Evolutionary conservation across 2,329 filamentous ascomycete genomes (phyloP).

Genomic region (Emmonsiellopsis sp.): DNA sequence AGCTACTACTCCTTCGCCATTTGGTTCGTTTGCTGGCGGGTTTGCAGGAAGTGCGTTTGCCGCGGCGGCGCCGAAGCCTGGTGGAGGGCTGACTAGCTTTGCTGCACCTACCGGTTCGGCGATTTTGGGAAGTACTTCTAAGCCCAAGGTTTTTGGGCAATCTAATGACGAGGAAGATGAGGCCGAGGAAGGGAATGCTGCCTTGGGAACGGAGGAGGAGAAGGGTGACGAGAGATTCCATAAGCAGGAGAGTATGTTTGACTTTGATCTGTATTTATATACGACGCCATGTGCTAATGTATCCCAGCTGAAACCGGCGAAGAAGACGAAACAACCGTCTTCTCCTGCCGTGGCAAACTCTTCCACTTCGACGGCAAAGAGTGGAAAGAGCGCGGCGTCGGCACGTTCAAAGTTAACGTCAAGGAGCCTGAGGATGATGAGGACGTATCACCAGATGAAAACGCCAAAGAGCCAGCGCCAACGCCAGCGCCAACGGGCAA

Average conservation of each 20-base stretch:
- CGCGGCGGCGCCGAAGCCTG: conserved; percentile 31
- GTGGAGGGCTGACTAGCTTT: conserved; percentile 54
- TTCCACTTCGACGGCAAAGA: conserved; percentile 65
- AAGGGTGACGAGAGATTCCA: conserved; percentile 41
- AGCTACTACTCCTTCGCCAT: conserved; percentile 23
- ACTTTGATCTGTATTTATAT: not conserved
- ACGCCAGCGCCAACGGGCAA: conserved; percentile 7
- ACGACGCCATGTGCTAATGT: conserved; percentile 13
- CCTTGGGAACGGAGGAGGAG: conserved; percentile 39
- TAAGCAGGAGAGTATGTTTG: conserved; percentile 55
- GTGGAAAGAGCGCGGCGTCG: conserved; percentile 85
- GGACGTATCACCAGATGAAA: conserved; percentile 36
- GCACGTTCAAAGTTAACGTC: conserved; percentile 76
- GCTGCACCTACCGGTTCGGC: conserved; percentile 49
- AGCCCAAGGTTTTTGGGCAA: conserved; percentile 62
- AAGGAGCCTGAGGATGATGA: conserved; percentile 49
- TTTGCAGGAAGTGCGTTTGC: conserved; percentile 30
- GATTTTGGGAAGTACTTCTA: conserved; percentile 29
- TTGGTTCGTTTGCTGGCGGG: conserved; percentile 24
- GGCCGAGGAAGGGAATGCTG: conserved; percentile 35
- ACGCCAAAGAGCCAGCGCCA: conserved; percentile 14
- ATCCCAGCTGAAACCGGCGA: conserved; percentile 73
- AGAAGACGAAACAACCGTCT: conserved; percentile 65
- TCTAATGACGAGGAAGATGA: conserved; percentile 42
- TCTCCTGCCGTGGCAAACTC: conserved; percentile 72